A percentile compares a stretch with the other conserved stretches of the same genome.
phyloP scores from a whole-genome alignment of 202 grass and related monocot genomes.

The Tripidium arundinaceum region DNA sequence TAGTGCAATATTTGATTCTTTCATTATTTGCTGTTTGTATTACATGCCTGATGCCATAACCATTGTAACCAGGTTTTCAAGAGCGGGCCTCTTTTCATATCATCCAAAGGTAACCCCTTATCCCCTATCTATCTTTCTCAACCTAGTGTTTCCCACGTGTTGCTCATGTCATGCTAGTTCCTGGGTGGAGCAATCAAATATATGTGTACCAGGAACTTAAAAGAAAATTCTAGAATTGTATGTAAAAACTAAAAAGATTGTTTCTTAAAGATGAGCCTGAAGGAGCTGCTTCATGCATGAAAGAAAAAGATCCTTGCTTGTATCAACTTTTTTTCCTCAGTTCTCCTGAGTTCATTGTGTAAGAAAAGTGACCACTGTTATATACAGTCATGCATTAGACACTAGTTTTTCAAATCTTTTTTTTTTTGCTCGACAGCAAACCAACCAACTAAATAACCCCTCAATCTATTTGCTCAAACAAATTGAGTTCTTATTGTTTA shows the following conservation, averaged over 20 bases:
- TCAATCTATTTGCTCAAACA: not conserved
- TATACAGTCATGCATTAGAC: not conserved
- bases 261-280: not conserved
- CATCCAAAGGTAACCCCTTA: constrained; percentile 76
- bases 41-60: constrained; percentile 25
- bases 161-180: not conserved
- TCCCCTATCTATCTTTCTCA: not conserved
- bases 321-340: not conserved
- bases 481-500: not conserved
- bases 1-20: not conserved
- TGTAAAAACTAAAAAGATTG: not conserved
- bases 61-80: constrained; percentile 74
- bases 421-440: not conserved
- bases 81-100: constrained; percentile 97
- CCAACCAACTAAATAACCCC: constrained; percentile 13
- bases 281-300: not conserved
- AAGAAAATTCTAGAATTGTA: constrained; percentile 3
- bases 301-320: not conserved
- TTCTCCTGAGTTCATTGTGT: not conserved
- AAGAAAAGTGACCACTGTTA: not conserved
- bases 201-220: not conserved
- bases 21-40: constrained; percentile 6
- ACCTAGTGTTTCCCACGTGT: not conserved
- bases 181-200: not conserved
- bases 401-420: not conserved